A percentile compares a stretch with the other conserved stretches of the same genome.
phyloP scores from a whole-genome alignment of 2,329 filamentous ascomycete species.

The Volutella citrinella region DNA sequence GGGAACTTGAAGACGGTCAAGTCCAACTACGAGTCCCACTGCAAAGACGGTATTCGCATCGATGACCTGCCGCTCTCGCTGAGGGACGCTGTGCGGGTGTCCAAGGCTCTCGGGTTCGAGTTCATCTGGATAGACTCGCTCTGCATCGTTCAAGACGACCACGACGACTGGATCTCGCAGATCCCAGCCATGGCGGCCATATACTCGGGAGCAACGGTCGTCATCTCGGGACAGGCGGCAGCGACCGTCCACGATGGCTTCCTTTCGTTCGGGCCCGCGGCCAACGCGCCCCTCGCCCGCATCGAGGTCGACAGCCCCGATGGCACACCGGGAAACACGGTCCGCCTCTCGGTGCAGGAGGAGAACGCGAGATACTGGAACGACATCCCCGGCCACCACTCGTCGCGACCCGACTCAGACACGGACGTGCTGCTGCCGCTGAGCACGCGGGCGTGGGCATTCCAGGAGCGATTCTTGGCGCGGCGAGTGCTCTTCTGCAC shows the following conservation, averaged over 20 bases:
- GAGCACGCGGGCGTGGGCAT: conserved; percentile 1
- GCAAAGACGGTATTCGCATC: background rate
- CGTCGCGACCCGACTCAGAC: background rate
- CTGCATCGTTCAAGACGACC: conserved; percentile 8
- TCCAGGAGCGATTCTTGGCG: conserved; percentile 1
- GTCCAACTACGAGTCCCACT: conserved; percentile 2
- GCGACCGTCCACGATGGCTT: conserved; percentile 3
- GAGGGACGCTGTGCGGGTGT: background rate
- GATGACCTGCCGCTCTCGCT: conserved; percentile 1
- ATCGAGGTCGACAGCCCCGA: background rate
- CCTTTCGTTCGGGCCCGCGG: background rate
- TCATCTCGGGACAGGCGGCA: conserved; percentile 2
- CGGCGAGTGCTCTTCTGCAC: conserved; percentile 1
- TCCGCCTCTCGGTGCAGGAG: conserved; percentile 1
- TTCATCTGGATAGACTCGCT: conserved; percentile 9
- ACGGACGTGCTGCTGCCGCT: background rate
- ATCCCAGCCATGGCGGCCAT: conserved; percentile 6
- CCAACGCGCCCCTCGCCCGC: conserved; percentile 1
- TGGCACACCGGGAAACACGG: background rate
- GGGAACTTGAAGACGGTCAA: conserved; percentile 5
- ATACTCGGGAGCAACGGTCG: conserved; percentile 4
- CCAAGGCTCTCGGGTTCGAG: background rate
- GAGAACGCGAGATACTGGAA: background rate
- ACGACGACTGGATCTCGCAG: conserved; percentile 4
- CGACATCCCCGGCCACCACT: conserved; percentile 2